Evolutionary conservation across 2,329 filamentous ascomycete genomes (phyloP).

Genomic region (Diaporthe sp.): DNA sequence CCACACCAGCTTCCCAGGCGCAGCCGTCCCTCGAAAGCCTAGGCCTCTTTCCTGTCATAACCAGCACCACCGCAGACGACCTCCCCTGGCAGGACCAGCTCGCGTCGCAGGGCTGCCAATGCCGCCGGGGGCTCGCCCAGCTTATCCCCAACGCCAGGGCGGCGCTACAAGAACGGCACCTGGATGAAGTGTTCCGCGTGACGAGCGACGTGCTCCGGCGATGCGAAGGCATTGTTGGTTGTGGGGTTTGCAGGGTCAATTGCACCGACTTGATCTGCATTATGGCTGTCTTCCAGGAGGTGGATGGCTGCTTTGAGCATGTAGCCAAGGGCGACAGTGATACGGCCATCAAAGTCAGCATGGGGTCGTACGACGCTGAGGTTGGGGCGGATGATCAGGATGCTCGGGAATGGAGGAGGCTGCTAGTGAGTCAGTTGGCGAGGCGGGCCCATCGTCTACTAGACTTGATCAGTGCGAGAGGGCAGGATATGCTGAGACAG

Average conservation of each 20-base stretch:
- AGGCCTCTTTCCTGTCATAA: neutral
- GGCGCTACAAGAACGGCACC: neutral
- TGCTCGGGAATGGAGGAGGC: neutral
- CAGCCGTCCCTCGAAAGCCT: slow-evolving; percentile 7
- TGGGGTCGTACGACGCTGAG: neutral
- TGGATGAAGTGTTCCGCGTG: slow-evolving; percentile 6
- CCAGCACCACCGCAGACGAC: neutral
- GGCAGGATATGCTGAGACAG: slow-evolving; percentile 3
- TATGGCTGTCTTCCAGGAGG: slow-evolving; percentile 22
- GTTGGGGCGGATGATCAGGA: neutral
- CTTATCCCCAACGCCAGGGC: slow-evolving; percentile 8
- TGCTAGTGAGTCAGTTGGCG: slow-evolving; percentile 9
- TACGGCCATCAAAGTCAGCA: neutral
- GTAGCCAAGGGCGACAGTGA: neutral
- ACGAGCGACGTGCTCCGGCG: neutral
- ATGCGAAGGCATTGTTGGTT: slow-evolving; percentile 13
- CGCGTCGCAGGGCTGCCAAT: neutral
- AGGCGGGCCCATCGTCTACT: neutral
- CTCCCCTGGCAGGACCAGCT: slow-evolving; percentile 9
- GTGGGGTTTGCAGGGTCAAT: neutral
- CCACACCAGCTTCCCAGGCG: neutral
- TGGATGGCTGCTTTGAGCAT: slow-evolving; percentile 17
- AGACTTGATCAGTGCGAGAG: slow-evolving; percentile 7
- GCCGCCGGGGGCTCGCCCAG: slow-evolving; percentile 7
- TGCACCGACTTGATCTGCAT: slow-evolving; percentile 34